A percentile compares a stretch with the other conserved stretches of the same genome.
These are phyloP conservation scores for Microdochium paspali DNA, from an alignment of 2,329 filamentous ascomycete genomes.

Conservation along the genomic window DNA sequence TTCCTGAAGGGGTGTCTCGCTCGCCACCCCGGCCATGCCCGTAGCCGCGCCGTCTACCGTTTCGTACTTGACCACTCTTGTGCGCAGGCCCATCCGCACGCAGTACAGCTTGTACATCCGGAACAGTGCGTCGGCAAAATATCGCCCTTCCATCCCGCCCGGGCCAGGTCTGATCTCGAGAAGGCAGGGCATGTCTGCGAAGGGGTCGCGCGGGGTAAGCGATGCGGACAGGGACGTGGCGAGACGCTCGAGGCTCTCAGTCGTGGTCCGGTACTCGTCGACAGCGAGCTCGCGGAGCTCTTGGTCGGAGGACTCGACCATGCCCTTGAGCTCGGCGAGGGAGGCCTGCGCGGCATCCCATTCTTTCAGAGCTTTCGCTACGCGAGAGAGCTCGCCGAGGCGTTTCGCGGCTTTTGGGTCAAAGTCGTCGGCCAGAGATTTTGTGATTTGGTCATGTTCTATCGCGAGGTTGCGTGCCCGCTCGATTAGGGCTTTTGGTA, in stretches of 20 bases:
- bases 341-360: conserved; percentile 47
- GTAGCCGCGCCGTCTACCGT: conserved; percentile 51
- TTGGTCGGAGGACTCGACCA: conserved; percentile 42
- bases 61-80: conserved; percentile 71
- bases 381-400: conserved; percentile 49
- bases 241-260: conserved; percentile 50
- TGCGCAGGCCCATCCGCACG: conserved; percentile 54
- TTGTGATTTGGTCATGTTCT: conserved; percentile 48
- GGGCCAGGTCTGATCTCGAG: conserved; percentile 88
- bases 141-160: conserved; percentile 80
- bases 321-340: conserved; percentile 40
- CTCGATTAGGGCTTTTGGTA: conserved; percentile 39
- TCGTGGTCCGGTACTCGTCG: conserved; percentile 70
- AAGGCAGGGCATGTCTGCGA: conserved; percentile 80
- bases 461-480: conserved; percentile 47
- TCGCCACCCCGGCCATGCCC: conserved; percentile 36
- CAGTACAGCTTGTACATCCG: conserved; percentile 86
- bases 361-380: conserved; percentile 46
- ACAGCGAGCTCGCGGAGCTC: conserved; percentile 71
- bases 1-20: conserved; percentile 68
- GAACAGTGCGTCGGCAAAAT: conserved; percentile 81
- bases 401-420: conserved; percentile 49
- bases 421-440: conserved; percentile 41
- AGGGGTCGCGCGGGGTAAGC: conserved; percentile 81
- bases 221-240: conserved; percentile 62